phyloP scores from a whole-genome alignment of 805 yeast genomes.

The Lachancea cidri region DNA sequence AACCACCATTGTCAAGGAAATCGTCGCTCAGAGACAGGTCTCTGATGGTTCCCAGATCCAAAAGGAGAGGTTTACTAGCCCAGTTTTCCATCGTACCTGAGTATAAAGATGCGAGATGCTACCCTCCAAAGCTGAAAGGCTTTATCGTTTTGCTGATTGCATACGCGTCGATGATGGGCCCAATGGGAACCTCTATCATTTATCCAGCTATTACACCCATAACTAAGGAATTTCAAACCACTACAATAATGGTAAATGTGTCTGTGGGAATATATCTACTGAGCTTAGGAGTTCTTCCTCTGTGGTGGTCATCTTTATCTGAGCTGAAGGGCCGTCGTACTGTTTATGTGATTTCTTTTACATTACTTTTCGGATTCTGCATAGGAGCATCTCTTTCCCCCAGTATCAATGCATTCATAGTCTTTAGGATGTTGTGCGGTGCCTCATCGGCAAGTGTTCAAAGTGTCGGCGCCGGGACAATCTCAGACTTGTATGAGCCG shows the following conservation, averaged over 20 bases:
- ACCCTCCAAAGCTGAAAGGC: conserved; percentile 46
- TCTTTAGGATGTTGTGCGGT: conserved; percentile 66
- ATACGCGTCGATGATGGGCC: conserved; percentile 71
- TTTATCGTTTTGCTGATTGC: conserved; percentile 63
- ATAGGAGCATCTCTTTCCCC: conserved; percentile 69
- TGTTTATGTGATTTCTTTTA: conserved; percentile 65
- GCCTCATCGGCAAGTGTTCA: conserved; percentile 84
- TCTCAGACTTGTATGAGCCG: conserved; percentile 64
- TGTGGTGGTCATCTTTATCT: conserved; percentile 85
- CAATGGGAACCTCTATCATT: conserved; percentile 83
- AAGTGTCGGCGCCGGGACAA: conserved; percentile 85
- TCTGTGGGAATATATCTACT: conserved; percentile 76
- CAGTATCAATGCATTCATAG: conserved; percentile 55
- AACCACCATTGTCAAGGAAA: conserved; percentile 2
- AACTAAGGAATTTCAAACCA: conserved; percentile 48
- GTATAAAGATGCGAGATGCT: conserved; percentile 63
- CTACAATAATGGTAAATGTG: conserved; percentile 59
- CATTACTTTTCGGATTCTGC: conserved; percentile 56
- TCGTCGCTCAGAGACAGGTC: conserved; percentile 13
- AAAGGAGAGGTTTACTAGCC: conserved; percentile 58
- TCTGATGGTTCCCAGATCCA: conserved; percentile 19
- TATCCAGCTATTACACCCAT: conserved; percentile 71
- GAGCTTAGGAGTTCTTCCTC: conserved; percentile 71
- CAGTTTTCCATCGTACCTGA: conserved; percentile 55
- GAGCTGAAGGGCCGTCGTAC: conserved; percentile 72